These are phyloP conservation scores for Sugiyamaella smithiae DNA, from an alignment of 805 yeast genomes.

Conservation along the genomic window DNA sequence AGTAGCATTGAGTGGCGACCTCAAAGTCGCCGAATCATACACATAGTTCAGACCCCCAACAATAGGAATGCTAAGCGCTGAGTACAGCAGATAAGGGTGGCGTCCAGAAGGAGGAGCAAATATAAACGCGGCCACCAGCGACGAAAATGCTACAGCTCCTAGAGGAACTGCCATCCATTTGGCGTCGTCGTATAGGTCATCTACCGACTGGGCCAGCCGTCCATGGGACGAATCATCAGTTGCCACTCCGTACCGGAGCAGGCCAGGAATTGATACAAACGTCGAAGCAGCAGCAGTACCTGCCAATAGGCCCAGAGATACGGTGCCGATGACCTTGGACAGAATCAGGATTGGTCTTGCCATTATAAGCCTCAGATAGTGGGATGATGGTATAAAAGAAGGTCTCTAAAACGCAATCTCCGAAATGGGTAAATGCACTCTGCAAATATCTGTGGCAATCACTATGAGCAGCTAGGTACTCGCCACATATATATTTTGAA, in stretches of 20 bases:
- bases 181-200: neutral
- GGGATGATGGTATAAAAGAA: too few species aligned
- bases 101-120: conserved; percentile 28
- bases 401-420: too few species aligned
- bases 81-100: conserved; percentile 37
- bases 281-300: conserved; percentile 29
- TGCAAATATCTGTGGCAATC: too few species aligned
- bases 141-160: conserved; percentile 24
- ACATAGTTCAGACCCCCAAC: conserved; percentile 7
- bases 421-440: too few species aligned
- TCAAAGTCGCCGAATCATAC: conserved; percentile 8
- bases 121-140: conserved; percentile 28
- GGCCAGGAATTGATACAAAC: conserved; percentile 20
- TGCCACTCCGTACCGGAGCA: conserved; percentile 6
- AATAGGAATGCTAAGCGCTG: conserved; percentile 32
- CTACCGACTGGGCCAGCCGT: conserved; percentile 3
- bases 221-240: neutral
- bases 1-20: neutral
- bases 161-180: conserved; percentile 19
- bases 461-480: too few species aligned
- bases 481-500: too few species aligned
- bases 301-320: conserved; percentile 36
- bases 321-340: conserved; percentile 36
- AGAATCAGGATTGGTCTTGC: conserved; percentile 26
- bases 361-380: conserved; percentile 14